Evolutionary conservation across 1,284 basidiomycete species (phyloP).

Genomic region (Sporisorium scitamineum): DNA sequence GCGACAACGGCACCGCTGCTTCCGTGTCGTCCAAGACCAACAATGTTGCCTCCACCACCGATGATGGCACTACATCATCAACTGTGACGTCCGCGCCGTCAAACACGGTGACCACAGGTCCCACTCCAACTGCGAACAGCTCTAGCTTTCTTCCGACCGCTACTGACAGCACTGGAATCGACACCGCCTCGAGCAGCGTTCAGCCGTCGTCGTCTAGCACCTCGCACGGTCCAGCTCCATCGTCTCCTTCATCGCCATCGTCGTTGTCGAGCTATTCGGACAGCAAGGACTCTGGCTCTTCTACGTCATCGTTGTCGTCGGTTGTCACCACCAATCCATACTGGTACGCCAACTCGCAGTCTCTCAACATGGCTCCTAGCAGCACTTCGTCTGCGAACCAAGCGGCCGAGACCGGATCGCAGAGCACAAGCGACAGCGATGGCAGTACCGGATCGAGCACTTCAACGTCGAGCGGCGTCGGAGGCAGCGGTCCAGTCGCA

Average conservation of each 20-base stretch:
- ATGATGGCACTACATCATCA: slow-evolving; percentile 9
- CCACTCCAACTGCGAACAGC: slow-evolving; percentile 17
- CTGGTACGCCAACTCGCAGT: slow-evolving; percentile 56
- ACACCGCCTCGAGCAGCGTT: slow-evolving; percentile 10
- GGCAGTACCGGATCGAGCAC: slow-evolving; percentile 20
- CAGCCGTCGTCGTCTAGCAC: slow-evolving; percentile 8
- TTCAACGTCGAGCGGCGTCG: background rate
- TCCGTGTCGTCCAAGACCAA: background rate
- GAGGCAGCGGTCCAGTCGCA: background rate
- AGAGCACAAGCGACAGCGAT: slow-evolving; percentile 9
- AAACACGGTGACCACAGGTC: slow-evolving; percentile 8
- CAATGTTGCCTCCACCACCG: slow-evolving; percentile 1
- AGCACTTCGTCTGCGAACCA: slow-evolving; percentile 18
- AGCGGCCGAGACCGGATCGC: slow-evolving; percentile 12
- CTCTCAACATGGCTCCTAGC: slow-evolving; percentile 38
- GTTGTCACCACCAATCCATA: slow-evolving; percentile 41
- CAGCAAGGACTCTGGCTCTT: slow-evolving; percentile 9
- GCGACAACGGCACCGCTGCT: background rate
- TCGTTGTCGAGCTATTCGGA: slow-evolving; percentile 22
- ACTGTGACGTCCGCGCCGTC: background rate
- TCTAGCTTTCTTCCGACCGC: slow-evolving; percentile 1
- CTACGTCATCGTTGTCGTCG: slow-evolving; percentile 14
- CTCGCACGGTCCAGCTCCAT: background rate
- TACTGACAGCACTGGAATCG: background rate
- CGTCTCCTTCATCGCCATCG: slow-evolving; percentile 1